Base-by-base conservation (phyloP, 345 rosid species). In the Rhodamnia argentea region DNA sequence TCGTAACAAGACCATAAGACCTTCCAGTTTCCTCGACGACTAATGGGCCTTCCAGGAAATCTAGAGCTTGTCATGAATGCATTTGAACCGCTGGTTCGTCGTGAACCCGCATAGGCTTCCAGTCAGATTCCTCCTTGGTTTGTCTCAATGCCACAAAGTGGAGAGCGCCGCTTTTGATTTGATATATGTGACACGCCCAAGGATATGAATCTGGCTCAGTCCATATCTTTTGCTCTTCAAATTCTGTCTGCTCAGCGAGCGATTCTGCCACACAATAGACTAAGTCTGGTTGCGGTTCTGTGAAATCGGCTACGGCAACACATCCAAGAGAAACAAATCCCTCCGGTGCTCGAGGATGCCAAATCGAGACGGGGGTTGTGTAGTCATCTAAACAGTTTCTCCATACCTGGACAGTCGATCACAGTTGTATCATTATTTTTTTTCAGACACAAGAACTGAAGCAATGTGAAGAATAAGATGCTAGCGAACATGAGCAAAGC, bases 321-420 rank as follows among this genome's bases (percentile, higher is more conserved):
- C 96, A 94, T 75, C 98, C 98, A 52, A 92, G 94, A 83, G 98
- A 89, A 13, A 91, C 89, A 27, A 86, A 96, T 75, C 98, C 99
- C 56, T 96, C 97, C 0, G 99, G 97, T 56, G 99, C 97, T 52
- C 98, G 92, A 29, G 99, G 99, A 87, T 90, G 97, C 99, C 99
- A 97, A 82, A 96, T 93, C 15, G 99, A 94, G 56, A 97, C 91
- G 16, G 95, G 93, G 86, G 74, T 55, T 70, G 85, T 86, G 90
- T 96, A 97, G 89, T 96, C 98, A 75, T 94, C 99, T 82, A 82
- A 52, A 87, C 98, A 97, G 90, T 96, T 96, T 89, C 99, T 95
- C 99, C 99, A 97, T 12, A 95, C 98, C 98, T 97, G 92, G 11
- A 52, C 26, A 54, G 53, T 76, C 29, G 32, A 82, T 85, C 84